These are phyloP conservation scores for Phytomonas francai DNA, from an alignment of 208 protist genomes.

Conservation along the genomic window DNA sequence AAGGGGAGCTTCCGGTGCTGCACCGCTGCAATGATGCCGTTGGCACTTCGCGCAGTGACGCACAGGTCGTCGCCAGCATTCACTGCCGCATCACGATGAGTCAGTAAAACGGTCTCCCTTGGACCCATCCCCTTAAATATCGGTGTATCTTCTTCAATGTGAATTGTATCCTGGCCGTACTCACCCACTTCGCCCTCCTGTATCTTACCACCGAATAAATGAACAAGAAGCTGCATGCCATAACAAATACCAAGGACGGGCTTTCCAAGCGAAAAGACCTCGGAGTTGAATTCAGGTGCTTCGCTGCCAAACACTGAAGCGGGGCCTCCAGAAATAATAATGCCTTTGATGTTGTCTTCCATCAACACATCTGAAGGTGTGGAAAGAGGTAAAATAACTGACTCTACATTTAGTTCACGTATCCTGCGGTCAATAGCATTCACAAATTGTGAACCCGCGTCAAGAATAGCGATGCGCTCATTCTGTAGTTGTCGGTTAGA, in stretches of 20 bases:
- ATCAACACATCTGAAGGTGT: constrained; percentile 38
- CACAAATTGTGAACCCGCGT: constrained; percentile 95
- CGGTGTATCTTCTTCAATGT: constrained; percentile 38
- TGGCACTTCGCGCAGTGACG: constrained; percentile 55
- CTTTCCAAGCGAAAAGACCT: constrained; percentile 72
- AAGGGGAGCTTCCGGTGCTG: constrained; percentile 54
- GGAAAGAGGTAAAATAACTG: constrained; percentile 86
- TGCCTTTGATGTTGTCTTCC: constrained; percentile 61
- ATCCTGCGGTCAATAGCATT: constrained; percentile 95
- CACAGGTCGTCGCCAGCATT: constrained; percentile 29
- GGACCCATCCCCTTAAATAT: constrained; percentile 60
- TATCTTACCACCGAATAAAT: constrained; percentile 84
- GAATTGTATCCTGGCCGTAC: constrained; percentile 92
- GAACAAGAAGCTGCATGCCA: constrained; percentile 94
- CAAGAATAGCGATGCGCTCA: constrained; percentile 91
- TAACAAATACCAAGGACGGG: constrained; percentile 98
- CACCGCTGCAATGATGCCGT: constrained; percentile 77
- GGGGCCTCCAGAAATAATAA: constrained; percentile 96
- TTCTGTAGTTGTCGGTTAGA: constrained; percentile 7
- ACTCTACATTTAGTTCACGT: constrained; percentile 91
- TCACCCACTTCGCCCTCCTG: constrained; percentile 81
- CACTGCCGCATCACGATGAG: constrained; percentile 90
- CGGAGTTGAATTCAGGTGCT: constrained; percentile 75
- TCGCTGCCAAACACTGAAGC: constrained; percentile 80
- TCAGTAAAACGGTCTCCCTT: constrained; percentile 87